Conservation (phyloP, 306 rosid genomes). For the Styphnolobium japonicum region DNA sequence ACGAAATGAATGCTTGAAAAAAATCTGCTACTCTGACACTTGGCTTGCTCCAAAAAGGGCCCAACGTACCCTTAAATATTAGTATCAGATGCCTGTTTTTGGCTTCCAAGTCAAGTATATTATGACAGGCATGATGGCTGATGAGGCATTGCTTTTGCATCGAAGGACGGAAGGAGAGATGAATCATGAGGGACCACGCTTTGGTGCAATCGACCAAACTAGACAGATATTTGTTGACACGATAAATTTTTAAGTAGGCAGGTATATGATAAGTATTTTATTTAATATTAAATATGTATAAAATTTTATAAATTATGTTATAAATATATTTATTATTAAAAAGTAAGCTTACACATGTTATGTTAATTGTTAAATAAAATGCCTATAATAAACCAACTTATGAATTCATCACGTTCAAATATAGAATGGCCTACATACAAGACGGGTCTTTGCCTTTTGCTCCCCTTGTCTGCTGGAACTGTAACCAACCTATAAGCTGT, state of each 20-base stretch:
- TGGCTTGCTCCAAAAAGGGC: slow-evolving; percentile 23
- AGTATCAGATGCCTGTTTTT: slow-evolving; percentile 23
- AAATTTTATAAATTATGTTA: no score
- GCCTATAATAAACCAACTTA: no score
- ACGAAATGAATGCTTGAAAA: slow-evolving; percentile 19
- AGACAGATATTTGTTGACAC: slow-evolving; percentile 12
- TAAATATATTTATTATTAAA: no score
- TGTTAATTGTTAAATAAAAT: no score
- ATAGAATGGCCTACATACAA: slow-evolving; percentile 22
- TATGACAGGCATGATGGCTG: slow-evolving; percentile 29
- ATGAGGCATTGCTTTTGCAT: slow-evolving; percentile 23
- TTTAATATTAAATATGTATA: no score
- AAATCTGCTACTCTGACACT: neutral
- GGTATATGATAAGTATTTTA: no score
- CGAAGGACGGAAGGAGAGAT: slow-evolving; percentile 9
- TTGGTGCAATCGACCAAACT: slow-evolving; percentile 30
- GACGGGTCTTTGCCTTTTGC: slow-evolving; percentile 18
- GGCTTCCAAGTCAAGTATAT: slow-evolving; percentile 42
- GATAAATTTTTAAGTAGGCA: no score
- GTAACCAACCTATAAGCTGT: neutral
- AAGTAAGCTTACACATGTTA: no score
- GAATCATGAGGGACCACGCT: slow-evolving; percentile 31
- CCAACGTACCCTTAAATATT: neutral
- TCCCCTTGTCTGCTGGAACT: slow-evolving; percentile 25
- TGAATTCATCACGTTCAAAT: no score